Percentiles rank a stretch among this genome's conserved stretches.
phyloP scores from a whole-genome alignment of 306 rosid genomes.

The Trifolium fragiferum region DNA sequence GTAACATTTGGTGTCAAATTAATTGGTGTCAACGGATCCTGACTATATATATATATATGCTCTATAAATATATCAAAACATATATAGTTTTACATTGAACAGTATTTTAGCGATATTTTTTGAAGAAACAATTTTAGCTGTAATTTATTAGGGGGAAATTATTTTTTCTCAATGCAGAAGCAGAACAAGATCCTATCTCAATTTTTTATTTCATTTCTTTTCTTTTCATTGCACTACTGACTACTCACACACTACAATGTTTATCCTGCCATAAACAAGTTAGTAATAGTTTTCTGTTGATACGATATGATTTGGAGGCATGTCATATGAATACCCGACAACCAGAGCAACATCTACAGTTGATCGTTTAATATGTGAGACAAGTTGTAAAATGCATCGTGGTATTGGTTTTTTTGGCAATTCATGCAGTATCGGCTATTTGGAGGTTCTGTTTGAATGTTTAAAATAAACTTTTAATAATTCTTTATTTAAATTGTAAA shows the following conservation, averaged over 20 bases:
- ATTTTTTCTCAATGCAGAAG: not conserved
- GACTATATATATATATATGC: too few relatives aligned
- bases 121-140: not conserved
- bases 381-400: conserved; percentile 19
- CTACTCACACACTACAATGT: not conserved
- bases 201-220: not conserved
- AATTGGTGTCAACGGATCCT: too few relatives aligned
- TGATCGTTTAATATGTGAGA: conserved; percentile 34
- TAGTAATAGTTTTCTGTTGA: conserved; percentile 35
- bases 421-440: not conserved
- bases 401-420: conserved; percentile 35
- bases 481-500: too few relatives aligned
- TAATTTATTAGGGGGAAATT: not conserved
- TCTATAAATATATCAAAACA: too few relatives aligned
- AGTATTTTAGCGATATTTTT: too few relatives aligned
- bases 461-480: too few relatives aligned
- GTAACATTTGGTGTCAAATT: too few relatives aligned
- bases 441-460: too few relatives aligned
- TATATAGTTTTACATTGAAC: too few relatives aligned
- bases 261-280: conserved; percentile 25
- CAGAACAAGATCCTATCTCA: not conserved
- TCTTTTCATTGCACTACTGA: conserved; percentile 7
- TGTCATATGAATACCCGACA: conserved; percentile 42
- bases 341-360: conserved; percentile 24
- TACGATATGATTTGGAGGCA: conserved; percentile 43